Percentiles rank a stretch among this genome's conserved stretches.
These are phyloP conservation scores for Malus domestica DNA, from an alignment of 306 rosid species.

Conservation along the genomic window DNA sequence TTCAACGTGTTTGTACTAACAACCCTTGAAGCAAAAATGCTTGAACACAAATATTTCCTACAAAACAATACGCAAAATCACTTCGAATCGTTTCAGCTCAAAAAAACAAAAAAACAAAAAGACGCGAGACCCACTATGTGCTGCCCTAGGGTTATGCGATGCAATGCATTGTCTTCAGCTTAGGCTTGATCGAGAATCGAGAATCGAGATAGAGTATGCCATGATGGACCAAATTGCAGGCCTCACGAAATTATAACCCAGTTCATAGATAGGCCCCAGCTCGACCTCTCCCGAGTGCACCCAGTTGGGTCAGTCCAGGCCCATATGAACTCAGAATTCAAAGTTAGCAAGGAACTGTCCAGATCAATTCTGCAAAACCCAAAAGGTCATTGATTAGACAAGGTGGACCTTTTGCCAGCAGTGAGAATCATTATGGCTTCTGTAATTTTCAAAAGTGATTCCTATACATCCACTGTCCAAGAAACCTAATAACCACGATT, in stretches of 20 bases:
- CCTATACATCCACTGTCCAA: background rate
- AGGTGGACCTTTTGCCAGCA: background rate
- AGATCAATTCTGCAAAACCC: background rate
- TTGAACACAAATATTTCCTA: background rate
- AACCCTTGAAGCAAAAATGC: too few species aligned
- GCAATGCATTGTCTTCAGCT: background rate
- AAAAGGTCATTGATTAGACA: background rate
- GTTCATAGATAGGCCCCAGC: background rate
- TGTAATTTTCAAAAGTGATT: background rate
- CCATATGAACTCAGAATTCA: background rate
- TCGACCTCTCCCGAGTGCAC: background rate
- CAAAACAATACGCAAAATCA: too few species aligned
- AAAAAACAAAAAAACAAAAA: accelerated
- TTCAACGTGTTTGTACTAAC: background rate
- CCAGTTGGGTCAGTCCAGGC: background rate
- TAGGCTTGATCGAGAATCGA: background rate
- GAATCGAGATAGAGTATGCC: background rate
- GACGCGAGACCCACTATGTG: background rate
- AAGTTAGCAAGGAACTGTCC: background rate
- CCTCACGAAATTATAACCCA: background rate
- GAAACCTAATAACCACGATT: background rate
- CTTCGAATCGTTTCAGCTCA: too few species aligned
- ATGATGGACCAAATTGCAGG: background rate
- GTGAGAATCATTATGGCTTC: background rate
- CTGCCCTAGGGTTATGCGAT: background rate